phyloP scores from a whole-genome alignment of 2,329 filamentous ascomycete genomes.

The Triangularia verruculosa region DNA sequence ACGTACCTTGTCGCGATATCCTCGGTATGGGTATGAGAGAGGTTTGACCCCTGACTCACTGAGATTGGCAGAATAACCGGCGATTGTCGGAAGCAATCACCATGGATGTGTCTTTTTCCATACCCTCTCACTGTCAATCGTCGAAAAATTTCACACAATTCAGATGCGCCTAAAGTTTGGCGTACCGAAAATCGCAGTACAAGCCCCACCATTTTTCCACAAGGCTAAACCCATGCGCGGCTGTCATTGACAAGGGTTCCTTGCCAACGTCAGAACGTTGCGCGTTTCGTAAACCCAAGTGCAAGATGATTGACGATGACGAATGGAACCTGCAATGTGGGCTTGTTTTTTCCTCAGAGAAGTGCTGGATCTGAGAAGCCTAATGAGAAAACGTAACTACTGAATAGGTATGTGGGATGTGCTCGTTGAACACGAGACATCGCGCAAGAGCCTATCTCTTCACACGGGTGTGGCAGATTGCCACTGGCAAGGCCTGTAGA shows the following conservation, averaged over 20 bases:
- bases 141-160: conserved; percentile 4
- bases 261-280: background rate
- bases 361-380: too few relatives aligned
- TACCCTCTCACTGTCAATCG: conserved; percentile 3
- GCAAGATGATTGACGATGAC: background rate
- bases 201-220: background rate
- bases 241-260: background rate
- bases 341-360: too few relatives aligned
- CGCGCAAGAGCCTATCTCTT: too few relatives aligned
- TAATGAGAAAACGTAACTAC: too few relatives aligned
- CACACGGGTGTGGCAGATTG: too few relatives aligned
- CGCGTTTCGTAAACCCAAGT: background rate
- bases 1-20: background rate
- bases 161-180: background rate
- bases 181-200: background rate
- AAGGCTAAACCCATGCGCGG: background rate
- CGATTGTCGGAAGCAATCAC: conserved; percentile 6
- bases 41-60: conserved; percentile 15
- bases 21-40: conserved; percentile 11
- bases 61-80: conserved; percentile 5
- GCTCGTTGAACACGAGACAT: too few relatives aligned
- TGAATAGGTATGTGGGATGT: too few relatives aligned
- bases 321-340: too few relatives aligned
- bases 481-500: too few relatives aligned
- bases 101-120: conserved; percentile 6